Percentiles rank a stretch among this genome's conserved stretches.
Conservation (phyloP, 768 basidiomycete genomes). For the Lactifluus pinguis region DNA sequence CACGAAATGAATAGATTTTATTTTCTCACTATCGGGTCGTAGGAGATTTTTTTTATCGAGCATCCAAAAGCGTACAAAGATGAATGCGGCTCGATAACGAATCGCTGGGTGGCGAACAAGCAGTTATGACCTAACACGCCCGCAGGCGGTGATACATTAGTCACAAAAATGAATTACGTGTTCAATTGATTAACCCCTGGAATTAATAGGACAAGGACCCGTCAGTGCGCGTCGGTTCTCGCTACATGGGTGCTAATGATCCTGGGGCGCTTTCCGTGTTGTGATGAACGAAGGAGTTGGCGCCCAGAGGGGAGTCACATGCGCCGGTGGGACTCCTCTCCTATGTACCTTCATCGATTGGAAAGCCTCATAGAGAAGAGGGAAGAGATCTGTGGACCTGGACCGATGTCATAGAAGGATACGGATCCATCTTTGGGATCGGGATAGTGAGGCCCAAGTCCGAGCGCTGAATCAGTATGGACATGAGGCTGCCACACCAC, state of each 20-base stretch:
- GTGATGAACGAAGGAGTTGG: background rate
- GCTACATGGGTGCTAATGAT: background rate
- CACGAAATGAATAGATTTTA: background rate
- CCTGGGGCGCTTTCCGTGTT: background rate
- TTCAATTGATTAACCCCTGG: background rate
- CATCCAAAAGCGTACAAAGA: background rate
- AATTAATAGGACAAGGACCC: background rate
- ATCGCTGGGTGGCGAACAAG: conserved; percentile 5
- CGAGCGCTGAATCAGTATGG: conserved; percentile 11
- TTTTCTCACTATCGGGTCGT: background rate
- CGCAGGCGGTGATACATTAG: background rate
- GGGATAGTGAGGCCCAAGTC: background rate
- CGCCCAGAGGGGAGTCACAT: background rate
- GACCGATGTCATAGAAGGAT: background rate
- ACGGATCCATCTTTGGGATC: background rate
- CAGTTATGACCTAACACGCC: background rate
- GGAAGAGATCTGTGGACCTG: background rate
- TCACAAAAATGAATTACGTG: background rate
- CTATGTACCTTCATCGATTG: background rate
- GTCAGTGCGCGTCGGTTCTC: background rate
- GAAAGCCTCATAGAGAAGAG: background rate
- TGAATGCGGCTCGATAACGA: background rate
- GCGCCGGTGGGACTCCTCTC: background rate
- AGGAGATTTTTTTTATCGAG: background rate
- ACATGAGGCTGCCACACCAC: conserved; percentile 18